Base-by-base conservation (phyloP, 306 rosid genomes). In the Trifolium dubium region DNA sequence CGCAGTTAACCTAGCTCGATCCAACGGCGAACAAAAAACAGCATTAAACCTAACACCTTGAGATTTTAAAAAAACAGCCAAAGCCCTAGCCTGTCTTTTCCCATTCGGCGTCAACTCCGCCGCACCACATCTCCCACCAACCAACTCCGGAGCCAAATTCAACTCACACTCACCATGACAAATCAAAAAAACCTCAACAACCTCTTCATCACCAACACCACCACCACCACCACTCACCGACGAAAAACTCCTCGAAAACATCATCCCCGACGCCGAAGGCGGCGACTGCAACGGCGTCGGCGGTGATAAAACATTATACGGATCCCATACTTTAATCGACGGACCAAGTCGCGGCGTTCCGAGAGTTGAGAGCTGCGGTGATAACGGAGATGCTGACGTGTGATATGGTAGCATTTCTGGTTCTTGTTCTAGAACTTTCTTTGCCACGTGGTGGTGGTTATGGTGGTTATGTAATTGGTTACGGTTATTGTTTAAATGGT, bases 241-340 rank as follows among this genome's bases (percentile, higher is more conserved):
- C 0, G 88, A 86, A 85, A 83, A 89, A 86, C 84, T 86, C 43
- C 92, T 79, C 12, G 87, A 81, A 71, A 92, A 86, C n/a, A 69
- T 12, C 35, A 54, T 73, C 1, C 88, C 64, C 0, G 88, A 63
- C 1, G 89, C 60, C 0, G 88, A 62, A 3, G 82, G 76, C 12
- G 83, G 92, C 1, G 89, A 86, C 4, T 84, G 93, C 6, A 77
- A 81, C 23, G 84, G 87, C 35, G 92, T 88, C 5, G 93, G 84
- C 9, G 84, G 98, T 0, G 92, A 89, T 9, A 93, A 81, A 23
- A 94, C 96, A 51, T 92, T 94, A 84, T 94, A 94, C 6, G 99
- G 97, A 68, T 94, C 99, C 96, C 96, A 94, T n/a, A 94, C 97
- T 84, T 94, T 92, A 80, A 90, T 92, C 29, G 92, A 87, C 14